Conservation (phyloP, 192 early-diverging fungal species). For the Coemansia sp. region DNA sequence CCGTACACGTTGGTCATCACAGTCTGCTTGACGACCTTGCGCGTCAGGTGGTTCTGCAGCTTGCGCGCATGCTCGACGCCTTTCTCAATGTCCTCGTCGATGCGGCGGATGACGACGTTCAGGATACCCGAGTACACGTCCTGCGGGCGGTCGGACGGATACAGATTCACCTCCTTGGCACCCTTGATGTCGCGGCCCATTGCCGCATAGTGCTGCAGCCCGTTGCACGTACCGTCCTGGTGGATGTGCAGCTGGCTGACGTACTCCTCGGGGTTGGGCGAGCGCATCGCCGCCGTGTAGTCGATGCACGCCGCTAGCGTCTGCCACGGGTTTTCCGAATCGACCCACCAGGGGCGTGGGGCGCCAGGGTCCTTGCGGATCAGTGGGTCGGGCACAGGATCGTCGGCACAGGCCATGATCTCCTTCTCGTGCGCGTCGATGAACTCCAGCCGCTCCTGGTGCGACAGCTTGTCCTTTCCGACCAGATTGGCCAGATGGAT, state of each 20-base stretch:
- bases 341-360: slow-evolving; percentile 80
- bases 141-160: slow-evolving; percentile 78
- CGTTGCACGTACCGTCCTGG: slow-evolving; percentile 98
- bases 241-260: slow-evolving; percentile 82
- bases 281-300: slow-evolving; percentile 69
- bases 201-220: slow-evolving; percentile 98
- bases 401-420: slow-evolving; percentile 79
- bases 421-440: slow-evolving; percentile 74
- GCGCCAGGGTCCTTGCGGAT: slow-evolving; percentile 47
- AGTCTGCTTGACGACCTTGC: too few species aligned
- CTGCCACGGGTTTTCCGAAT: slow-evolving; percentile 92
- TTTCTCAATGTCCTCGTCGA: slow-evolving; percentile 66
- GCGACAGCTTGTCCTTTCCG: slow-evolving; percentile 91
- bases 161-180: slow-evolving; percentile 86
- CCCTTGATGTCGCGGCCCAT: slow-evolving; percentile 88
- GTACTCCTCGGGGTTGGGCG: slow-evolving; percentile 69
- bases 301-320: slow-evolving; percentile 89
- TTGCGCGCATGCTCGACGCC: slow-evolving; percentile 66
- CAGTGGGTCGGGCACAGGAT: slow-evolving; percentile 62
- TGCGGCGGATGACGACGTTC: slow-evolving; percentile 63
- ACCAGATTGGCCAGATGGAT: slow-evolving; percentile 92
- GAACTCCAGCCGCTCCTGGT: slow-evolving; percentile 77
- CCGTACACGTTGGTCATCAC: too few species aligned
- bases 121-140: slow-evolving; percentile 94
- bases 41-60: slow-evolving; percentile 69